Conservation (phyloP, 495 filamentous ascomycete genomes). For the Rusavskia elegans region DNA sequence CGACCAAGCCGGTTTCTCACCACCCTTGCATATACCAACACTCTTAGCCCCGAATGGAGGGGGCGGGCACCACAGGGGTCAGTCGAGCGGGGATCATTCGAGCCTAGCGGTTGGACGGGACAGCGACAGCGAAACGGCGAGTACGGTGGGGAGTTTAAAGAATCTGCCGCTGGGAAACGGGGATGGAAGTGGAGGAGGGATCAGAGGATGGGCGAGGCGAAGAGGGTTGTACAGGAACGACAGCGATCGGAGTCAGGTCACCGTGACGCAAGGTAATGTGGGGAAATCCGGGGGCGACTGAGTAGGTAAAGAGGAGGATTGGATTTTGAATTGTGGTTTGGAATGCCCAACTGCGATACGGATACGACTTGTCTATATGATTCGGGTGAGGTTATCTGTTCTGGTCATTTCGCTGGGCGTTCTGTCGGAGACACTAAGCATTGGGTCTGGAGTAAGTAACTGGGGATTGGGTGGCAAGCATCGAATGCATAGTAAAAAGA, state of each 20-base stretch:
- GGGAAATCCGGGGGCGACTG: not conserved
- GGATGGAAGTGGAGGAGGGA: not conserved
- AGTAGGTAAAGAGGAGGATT: too few species aligned
- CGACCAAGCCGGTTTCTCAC: not conserved
- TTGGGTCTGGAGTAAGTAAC: too few species aligned
- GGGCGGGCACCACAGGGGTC: not conserved
- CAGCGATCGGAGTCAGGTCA: constrained; percentile 1
- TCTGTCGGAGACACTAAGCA: too few species aligned
- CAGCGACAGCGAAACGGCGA: not conserved
- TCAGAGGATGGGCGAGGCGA: not conserved
- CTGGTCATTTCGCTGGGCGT: too few species aligned
- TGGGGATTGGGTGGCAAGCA: too few species aligned
- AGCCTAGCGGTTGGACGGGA: not conserved
- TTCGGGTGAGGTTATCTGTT: too few species aligned
- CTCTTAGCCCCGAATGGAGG: not conserved
- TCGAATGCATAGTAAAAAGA: too few species aligned
- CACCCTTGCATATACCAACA: not conserved
- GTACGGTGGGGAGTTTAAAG: not conserved
- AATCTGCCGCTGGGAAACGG: not conserved
- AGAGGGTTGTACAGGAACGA: not conserved
- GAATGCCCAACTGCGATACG: too few species aligned
- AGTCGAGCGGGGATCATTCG: not conserved
- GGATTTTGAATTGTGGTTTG: too few species aligned
- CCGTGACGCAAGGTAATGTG: not conserved
- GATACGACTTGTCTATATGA: too few species aligned